Evolutionary conservation across 768 basidiomycete genomes (phyloP), one percentile per base, ranked within the genome.

Genomic region (Tylopilus balloui): DNA sequence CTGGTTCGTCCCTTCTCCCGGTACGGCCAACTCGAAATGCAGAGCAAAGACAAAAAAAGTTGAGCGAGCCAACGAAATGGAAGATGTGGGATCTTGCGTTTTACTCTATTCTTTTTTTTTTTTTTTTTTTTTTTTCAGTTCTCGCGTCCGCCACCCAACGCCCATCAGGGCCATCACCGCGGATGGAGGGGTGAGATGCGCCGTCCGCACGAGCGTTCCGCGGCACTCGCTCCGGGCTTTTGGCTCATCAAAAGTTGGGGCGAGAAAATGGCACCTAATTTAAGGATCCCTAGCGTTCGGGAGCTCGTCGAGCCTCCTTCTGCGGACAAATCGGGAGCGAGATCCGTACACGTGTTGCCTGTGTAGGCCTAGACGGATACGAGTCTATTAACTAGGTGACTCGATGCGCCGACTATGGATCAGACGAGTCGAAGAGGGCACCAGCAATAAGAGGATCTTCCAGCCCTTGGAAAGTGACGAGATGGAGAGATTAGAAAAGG

Each of bases 81-180:
- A 55, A 48, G 38, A 27, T 10, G 27, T 7, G 13, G 54, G 47
- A 36, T 43, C 48, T 48, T 11, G 47, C 15, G 32, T 24, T 13
- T 32, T 15, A n/a, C n/a, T n/a, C n/a, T n/a, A n/a, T n/a, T n/a
- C n/a, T n/a, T n/a, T n/a, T n/a, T n/a, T n/a, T n/a, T n/a, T n/a
- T n/a, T n/a, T n/a, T n/a, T n/a, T n/a, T n/a, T n/a, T n/a, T 24
- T 32, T 27, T 24, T 44, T 40, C 42, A 32, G 29, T 24, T 9
- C 39, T 63, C 44, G 54, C 39, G 11, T 49, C 50, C 47, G 47
- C 45, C 45, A 39, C 35, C 23, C 37, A 40, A 14, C 12, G 17
- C 47, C n/a, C n/a, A n/a, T n/a, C n/a, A n/a, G n/a, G n/a, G n/a
- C 32, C 32, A 57, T 49, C 37, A 42, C 59, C 61, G 55, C 48